Evolutionary conservation across 2,329 filamentous ascomycete genomes (phyloP), one percentile per base, ranked within the genome.

Genomic region (Chrysosporium keratinophilum): DNA sequence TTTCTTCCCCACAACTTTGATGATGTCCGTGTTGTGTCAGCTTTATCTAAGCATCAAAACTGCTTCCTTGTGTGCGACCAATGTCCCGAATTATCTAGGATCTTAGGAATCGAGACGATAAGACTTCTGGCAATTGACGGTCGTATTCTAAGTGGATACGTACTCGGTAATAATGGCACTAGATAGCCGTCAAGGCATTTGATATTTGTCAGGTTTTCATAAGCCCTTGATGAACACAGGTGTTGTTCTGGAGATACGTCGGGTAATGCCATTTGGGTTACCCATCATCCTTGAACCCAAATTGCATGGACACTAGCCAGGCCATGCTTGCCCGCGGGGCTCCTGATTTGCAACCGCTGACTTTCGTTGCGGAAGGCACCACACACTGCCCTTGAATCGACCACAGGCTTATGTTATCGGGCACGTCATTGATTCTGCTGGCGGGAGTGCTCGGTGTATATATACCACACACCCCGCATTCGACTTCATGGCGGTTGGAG

Each of bases 401-500:
- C 33, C 2, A 37, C 15, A 37, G 23, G 46, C 19, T 39, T 39
- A 14, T 14, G n/a, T 14, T 5, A 12, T 5, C 19, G n/a, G 48
- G 49, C 39, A 51, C 49, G 49, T 51, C 49, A 51, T 51, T 51
- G 49, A 51, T 40, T 51, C 15, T 15, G 40, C 41, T 14, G 12
- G 17, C 41, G 17, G 17, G 40, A 37, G 40, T 12, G 23, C 6
- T 23, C 28, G 39, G 10, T 40, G 39, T 31, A 33, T 50, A 40
- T 28, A 23, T 14, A 28, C 11, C 14, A 6, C 5, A 11, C 20
- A 28, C 31, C 46, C 47, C 48, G 19, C 7, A 31, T 37, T 37
- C 35, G n/a, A n/a, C 41, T 50, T 15, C 35, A 37, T 15, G 11
- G 2, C 15, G 20, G 23, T 12, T 28, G 23, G 23, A 15, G 43